phyloP scores from a whole-genome alignment of 2,329 filamentous ascomycete genomes.

The Penicillium hordei region DNA sequence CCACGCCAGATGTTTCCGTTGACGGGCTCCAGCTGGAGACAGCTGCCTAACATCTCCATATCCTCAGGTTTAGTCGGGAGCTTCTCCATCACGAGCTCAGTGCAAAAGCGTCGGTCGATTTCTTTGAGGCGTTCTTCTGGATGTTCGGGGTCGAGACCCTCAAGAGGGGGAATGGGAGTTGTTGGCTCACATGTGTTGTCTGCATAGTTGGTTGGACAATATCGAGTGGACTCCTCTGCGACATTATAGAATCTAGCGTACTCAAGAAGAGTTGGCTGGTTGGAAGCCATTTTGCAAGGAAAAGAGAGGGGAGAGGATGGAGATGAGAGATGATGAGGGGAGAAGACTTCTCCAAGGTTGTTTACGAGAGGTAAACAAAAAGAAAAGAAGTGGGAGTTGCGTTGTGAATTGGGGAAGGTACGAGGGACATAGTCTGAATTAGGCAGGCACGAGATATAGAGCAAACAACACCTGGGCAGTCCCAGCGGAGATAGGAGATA shows the following conservation, averaged over 20 bases:
- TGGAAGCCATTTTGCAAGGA: not conserved
- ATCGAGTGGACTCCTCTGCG: not conserved
- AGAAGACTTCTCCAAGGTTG: not conserved
- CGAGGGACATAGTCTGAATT: not conserved
- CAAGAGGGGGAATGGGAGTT: not conserved
- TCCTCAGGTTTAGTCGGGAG: not conserved
- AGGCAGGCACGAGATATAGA: not conserved
- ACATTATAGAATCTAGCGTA: slow-evolving; percentile 2
- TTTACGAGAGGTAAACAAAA: not conserved
- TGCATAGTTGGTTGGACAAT: not conserved
- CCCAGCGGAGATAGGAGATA: not conserved
- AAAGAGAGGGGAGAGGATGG: too few relatives aligned
- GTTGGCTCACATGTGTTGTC: not conserved
- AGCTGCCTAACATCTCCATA: not conserved
- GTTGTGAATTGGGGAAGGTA: not conserved
- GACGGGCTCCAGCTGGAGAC: not conserved
- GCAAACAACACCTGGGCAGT: not conserved
- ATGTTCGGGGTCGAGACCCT: not conserved
- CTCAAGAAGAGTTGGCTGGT: not conserved
- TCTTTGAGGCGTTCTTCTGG: slow-evolving; percentile 3
- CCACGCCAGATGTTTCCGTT: slow-evolving; percentile 4
- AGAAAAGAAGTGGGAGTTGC: not conserved
- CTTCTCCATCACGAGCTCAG: not conserved
- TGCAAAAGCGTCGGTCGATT: not conserved
- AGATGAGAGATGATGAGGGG: not conserved